Evolutionary conservation across 768 basidiomycete species (phyloP), one percentile per base, ranked within the genome.

Genomic region (Dendrothele bispora): DNA sequence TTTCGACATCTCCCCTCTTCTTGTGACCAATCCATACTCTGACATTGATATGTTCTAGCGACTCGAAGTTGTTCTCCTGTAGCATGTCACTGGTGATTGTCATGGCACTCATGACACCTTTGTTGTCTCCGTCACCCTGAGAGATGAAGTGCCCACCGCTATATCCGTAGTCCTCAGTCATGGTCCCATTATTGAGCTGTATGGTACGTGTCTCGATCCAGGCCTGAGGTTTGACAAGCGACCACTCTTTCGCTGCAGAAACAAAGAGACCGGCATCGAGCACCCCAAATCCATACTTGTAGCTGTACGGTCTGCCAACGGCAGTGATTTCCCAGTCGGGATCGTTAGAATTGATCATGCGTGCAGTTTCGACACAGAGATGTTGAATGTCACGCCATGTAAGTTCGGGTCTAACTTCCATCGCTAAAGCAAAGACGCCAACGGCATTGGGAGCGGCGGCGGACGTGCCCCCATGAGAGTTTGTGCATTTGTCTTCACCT

Each of bases 331-430:
- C 90, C 97, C 97, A 99, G 62, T 95, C 95, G 2, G 91, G 90
- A 61, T 98, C 95, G 2, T 88, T 84, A 2, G 81, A 75, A 61
- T 95, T 98, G 65, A 99, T 82, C 56, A 78, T 72, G 17, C 82
- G 75, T 2, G 89, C 88, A 1, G 82, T 87, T 49, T 77, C 76
- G 26, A 98, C 82, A 53, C 86, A 85, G 20, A 99, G 75, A 59
- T 99, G 83, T 59, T 99, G 97, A 29, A 98, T 74, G 59, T 99
- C 97, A 41, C 97, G 84, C 97, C 97, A 99, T 28, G 90, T 86
- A 17, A 99, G 79, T 46, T 98, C 95, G 22, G 97, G 94, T 8
- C 94, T 91, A 49, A 81, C 90, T 69, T 92, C 77, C 14, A 99
- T 72, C 5, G 92, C 92, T 10, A 99, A 79, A 18, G 94, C 90